A percentile compares a stretch with the other conserved stretches of the same genome.
These are phyloP conservation scores for Tolypocladium tundrense DNA, from an alignment of 2,329 filamentous ascomycete species.

Conservation along the genomic window DNA sequence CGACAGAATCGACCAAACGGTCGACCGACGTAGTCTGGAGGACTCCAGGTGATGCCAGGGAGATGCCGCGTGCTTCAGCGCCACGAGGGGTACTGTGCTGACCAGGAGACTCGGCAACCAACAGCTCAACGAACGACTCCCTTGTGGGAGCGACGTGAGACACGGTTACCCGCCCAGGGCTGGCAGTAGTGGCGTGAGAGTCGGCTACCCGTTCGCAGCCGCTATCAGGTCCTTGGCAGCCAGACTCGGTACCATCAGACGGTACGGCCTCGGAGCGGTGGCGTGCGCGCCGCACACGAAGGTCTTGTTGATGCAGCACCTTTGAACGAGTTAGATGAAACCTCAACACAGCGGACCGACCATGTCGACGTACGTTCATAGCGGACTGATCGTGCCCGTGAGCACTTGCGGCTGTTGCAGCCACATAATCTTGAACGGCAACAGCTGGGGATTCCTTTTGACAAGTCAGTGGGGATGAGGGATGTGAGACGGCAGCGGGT, in stretches of 20 bases:
- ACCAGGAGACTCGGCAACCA: neutral
- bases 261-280: neutral
- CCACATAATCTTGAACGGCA: constrained; percentile 1
- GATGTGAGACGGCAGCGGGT: neutral
- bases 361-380: neutral
- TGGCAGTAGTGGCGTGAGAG: neutral
- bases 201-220: neutral
- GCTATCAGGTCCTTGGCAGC: neutral
- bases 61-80: neutral
- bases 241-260: neutral
- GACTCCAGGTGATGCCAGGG: neutral
- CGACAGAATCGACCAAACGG: neutral
- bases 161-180: neutral
- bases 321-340: neutral
- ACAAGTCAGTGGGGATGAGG: neutral
- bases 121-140: neutral
- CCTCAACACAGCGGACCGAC: neutral
- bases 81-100: neutral
- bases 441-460: neutral
- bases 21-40: neutral
- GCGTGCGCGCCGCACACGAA: neutral
- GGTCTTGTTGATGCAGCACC: neutral
- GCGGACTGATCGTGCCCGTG: neutral
- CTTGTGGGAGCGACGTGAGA: neutral
- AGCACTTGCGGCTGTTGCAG: neutral